Evolutionary conservation across 2,329 filamentous ascomycete species (phyloP).

Genomic region (Thelonectria olida): DNA sequence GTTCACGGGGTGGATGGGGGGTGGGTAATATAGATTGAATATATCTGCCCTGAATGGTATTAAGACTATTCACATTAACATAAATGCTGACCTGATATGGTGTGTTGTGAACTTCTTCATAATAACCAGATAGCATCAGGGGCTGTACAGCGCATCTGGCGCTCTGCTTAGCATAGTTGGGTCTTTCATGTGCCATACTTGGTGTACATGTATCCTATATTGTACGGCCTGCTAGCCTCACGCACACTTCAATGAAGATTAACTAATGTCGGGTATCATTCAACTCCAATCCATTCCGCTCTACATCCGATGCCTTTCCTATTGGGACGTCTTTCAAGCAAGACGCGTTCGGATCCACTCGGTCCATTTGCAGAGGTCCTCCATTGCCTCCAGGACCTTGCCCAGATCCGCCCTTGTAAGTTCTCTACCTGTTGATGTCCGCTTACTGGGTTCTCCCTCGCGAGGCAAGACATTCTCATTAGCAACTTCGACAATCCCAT

Average conservation of each 20-base stretch:
- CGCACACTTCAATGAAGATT: neutral
- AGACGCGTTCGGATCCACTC: constrained; percentile 60
- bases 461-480: constrained; percentile 61
- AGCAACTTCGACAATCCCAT: constrained; percentile 66
- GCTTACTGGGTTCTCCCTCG: constrained; percentile 24
- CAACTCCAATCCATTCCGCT: constrained; percentile 20
- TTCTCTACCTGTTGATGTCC: constrained; percentile 46
- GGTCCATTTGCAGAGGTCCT: constrained; percentile 63
- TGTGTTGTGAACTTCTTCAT: neutral
- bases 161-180: no score
- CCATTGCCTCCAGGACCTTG: constrained; percentile 57
- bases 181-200: no score
- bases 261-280: constrained; percentile 37
- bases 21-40: neutral
- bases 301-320: neutral
- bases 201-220: no score
- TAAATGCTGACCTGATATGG: no score
- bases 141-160: no score
- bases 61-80: neutral
- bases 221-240: no score
- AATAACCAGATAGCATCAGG: no score
- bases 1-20: neutral
- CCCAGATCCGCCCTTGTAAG: constrained; percentile 55
- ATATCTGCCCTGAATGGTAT: neutral
- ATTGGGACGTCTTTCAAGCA: constrained; percentile 32